These are phyloP conservation scores for Sphenostylis stenocarpa DNA, from an alignment of 306 rosid genomes.

Conservation along the genomic window DNA sequence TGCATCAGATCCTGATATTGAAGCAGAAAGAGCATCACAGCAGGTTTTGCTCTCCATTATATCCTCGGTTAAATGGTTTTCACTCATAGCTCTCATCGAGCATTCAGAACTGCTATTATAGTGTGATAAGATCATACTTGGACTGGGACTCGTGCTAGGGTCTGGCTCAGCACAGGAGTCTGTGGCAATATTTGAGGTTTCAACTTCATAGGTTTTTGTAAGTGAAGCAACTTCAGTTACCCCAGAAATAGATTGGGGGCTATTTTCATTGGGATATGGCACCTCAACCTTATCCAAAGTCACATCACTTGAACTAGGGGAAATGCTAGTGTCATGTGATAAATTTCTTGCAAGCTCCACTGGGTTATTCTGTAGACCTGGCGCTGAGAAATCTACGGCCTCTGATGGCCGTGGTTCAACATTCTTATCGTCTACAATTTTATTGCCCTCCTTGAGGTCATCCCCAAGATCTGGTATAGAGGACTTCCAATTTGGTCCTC, in stretches of 20 bases:
- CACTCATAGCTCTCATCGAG: constrained; percentile 24
- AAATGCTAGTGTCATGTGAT: constrained; percentile 27
- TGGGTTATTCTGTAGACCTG: not conserved
- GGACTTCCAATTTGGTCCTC: constrained; percentile 78
- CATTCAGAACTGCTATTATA: constrained; percentile 23
- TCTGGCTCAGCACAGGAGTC: constrained; percentile 35
- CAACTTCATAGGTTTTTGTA: constrained; percentile 25
- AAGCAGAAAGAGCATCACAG: constrained; percentile 33
- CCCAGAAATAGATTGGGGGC: constrained; percentile 24
- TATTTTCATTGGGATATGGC: constrained; percentile 23
- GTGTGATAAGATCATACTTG: constrained; percentile 25
- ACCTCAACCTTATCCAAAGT: constrained; percentile 35
- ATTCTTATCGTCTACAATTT: constrained; percentile 24
- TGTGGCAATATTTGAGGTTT: constrained; percentile 30
- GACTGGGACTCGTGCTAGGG: constrained; percentile 18
- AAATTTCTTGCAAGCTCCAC: constrained; percentile 28
- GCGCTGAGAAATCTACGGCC: constrained; percentile 27
- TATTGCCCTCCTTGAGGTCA: constrained; percentile 34
- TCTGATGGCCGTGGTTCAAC: constrained; percentile 29
- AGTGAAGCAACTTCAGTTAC: constrained; percentile 35
- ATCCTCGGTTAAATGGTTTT: constrained; percentile 26
- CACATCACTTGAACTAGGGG: constrained; percentile 26
- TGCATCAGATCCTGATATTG: constrained; percentile 28
- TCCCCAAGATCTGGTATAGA: constrained; percentile 43
- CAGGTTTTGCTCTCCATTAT: constrained; percentile 29